Percentiles rank a stretch among this genome's conserved stretches.
These are phyloP conservation scores for Zizania latifolia DNA, from an alignment of 176 grass and related monocot genomes.

Conservation along the genomic window DNA sequence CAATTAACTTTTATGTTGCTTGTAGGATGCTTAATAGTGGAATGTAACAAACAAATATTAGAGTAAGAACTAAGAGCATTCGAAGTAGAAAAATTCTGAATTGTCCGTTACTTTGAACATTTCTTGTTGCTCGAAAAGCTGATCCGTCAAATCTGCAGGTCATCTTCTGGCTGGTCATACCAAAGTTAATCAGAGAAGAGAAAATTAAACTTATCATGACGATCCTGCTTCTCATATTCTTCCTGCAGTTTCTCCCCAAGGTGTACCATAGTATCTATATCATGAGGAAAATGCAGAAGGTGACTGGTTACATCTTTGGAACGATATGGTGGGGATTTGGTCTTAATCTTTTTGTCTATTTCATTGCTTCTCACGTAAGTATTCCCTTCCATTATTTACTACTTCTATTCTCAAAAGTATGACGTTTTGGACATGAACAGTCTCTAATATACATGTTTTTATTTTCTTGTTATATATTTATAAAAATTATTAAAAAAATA, in stretches of 20 bases:
- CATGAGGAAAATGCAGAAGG: slow-evolving; percentile 98
- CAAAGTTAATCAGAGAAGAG: slow-evolving; percentile 68
- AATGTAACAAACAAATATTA: background rate
- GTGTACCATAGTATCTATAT: slow-evolving; percentile 84
- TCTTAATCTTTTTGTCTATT: slow-evolving; percentile 90
- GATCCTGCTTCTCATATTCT: slow-evolving; percentile 65
- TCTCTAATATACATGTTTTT: too few relatives aligned
- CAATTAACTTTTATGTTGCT: background rate
- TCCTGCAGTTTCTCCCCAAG: slow-evolving; percentile 91
- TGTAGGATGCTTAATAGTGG: background rate
- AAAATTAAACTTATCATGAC: slow-evolving; percentile 72
- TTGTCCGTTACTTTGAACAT: background rate
- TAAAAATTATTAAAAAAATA: too few relatives aligned
- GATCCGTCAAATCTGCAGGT: slow-evolving; percentile 49
- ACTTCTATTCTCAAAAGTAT: too few relatives aligned
- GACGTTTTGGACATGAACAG: too few relatives aligned
- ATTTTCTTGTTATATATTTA: too few relatives aligned
- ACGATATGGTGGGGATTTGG: slow-evolving; percentile 97
- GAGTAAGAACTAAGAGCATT: background rate
- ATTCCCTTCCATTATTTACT: slow-evolving; percentile 15
- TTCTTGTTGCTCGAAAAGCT: slow-evolving; percentile 1
- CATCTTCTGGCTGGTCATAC: slow-evolving; percentile 76
- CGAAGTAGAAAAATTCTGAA: background rate
- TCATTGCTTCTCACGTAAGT: slow-evolving; percentile 98
- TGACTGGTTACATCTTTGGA: slow-evolving; percentile 94